Evolutionary conservation across 1,284 basidiomycete genomes (phyloP), one percentile per base, ranked within the genome.

Genomic region (Neonothopanus nambi): DNA sequence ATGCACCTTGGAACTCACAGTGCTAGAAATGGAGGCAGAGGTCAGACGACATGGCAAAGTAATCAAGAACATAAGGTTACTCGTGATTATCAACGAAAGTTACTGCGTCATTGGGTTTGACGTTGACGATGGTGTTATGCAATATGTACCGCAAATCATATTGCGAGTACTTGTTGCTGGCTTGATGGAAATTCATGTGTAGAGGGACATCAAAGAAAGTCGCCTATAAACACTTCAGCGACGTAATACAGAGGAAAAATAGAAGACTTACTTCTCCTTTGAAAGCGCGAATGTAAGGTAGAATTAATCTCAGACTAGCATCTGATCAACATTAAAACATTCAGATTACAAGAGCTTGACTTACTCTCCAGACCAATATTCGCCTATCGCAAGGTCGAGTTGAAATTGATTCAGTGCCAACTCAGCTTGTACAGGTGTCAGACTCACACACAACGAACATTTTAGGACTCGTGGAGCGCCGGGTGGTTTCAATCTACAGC

Each of bases 11-110:
- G 20, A 15, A 46, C 20, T 51, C 26, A 48, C 48, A 35, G 42
- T 48, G 42, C 50, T 52, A 30, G 13, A 23, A 35, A 15, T 48
- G 33, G 5, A 33, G 8, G 30, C 13, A 9, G 17, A 21, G 20
- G 42, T 47, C 30, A 55, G 26, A 26, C 30, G 13, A 18, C n/a
- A 7, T 30, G 23, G n/a, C n/a, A 37, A 21, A 15, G 21, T 2
- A 24, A 35, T 41, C 38, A 42, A 56, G 9, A 59, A 28, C 28
- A 43, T 72, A 80, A 69, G 51, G 57, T 17, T 59, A 90, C 88
- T 91, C 89, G 63, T 91, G 89, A 66, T 91, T 91, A 62, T 91
- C 89, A 2, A 91, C 89, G 62, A 92, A 91, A 0, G 89, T 91
- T 9, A 91, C 85, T 5, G 89, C 85, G 61, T 89, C 85, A n/a